Evolutionary conservation across 371 early-diverging fungal genomes (phyloP), one percentile per base, ranked within the genome.

Genomic region (Mortierella sp.): DNA sequence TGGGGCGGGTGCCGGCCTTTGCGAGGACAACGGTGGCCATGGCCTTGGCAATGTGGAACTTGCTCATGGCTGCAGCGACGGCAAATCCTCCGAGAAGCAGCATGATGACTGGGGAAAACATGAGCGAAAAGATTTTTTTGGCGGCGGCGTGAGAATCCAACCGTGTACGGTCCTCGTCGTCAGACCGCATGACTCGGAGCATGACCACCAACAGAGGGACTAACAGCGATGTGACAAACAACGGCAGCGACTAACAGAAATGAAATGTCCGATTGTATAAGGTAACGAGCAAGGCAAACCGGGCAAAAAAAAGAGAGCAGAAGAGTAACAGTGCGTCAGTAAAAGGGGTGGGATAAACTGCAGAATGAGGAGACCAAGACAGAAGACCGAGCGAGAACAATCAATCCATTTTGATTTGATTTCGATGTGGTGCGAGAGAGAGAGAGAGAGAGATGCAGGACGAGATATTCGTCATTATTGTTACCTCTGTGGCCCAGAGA

Each of bases 91-190:
- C 98, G 14, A 99, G 90, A 22, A 99, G 90, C 71, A 98, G 89
- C 97, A 98, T 96, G 76, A 98, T 96, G 7, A 97, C 97, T 2
- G 97, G 95, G 34, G 94, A 93, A 78, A 97, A 99, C 99, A 99
- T 99, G 72, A 96, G 91, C 1, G 92, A 88, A 79, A 98, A 97
- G 58, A 96, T 92, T 29, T 88, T 85, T 73, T 94, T 95, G 43
- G 98, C 90, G 16, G 97, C 97, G 11, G 90, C 90, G 58, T 91
- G 89, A 7, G 98, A 93, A 44, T 77, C 85, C 90, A 93, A 84
- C 11, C 90, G 90, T 13, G 85, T 86, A 50, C 74, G 79, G 4
- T 85, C 75, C 14, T 80, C 88, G 66, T 89, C 89, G 71, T 91
- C 89, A 9, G 87, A 78, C 43, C 95, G 93, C 91, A 97, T 91